Evolutionary conservation across 371 early-diverging fungal species (phyloP).

Genomic region (Lichtheimia ornata): DNA sequence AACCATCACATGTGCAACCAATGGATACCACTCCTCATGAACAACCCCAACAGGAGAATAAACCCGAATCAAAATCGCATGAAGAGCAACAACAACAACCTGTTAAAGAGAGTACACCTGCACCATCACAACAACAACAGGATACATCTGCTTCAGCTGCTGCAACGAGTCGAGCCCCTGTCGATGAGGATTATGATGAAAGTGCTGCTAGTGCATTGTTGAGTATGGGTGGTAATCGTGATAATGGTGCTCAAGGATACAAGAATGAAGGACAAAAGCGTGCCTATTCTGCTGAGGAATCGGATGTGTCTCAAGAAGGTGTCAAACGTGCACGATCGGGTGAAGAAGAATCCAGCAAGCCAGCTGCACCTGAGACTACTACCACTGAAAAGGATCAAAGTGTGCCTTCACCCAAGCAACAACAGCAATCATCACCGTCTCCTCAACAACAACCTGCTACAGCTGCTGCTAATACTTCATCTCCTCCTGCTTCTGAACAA

Average conservation of each 20-base stretch:
- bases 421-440: background rate
- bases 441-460: background rate
- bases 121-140: slow-evolving; percentile 7
- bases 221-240: slow-evolving; percentile 18
- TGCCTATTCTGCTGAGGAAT: slow-evolving; percentile 14
- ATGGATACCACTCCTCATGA: slow-evolving; percentile 2
- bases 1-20: background rate
- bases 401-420: background rate
- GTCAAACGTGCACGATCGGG: slow-evolving; percentile 9
- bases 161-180: background rate
- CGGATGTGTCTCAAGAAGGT: slow-evolving; percentile 4
- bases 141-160: background rate
- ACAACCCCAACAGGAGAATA: slow-evolving; percentile 6
- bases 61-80: slow-evolving; percentile 5
- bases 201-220: slow-evolving; percentile 24
- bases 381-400: background rate
- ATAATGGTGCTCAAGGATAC: background rate
- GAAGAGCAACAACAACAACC: slow-evolving; percentile 6
- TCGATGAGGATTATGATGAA: slow-evolving; percentile 26
- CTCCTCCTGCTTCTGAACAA: no score
- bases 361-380: no score
- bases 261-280: slow-evolving; percentile 15
- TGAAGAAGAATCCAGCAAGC: slow-evolving; percentile 4
- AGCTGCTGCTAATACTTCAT: no score
- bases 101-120: background rate